Conservation (phyloP, 2,329 filamentous ascomycete genomes). For the Trematosphaeria pertusa region DNA sequence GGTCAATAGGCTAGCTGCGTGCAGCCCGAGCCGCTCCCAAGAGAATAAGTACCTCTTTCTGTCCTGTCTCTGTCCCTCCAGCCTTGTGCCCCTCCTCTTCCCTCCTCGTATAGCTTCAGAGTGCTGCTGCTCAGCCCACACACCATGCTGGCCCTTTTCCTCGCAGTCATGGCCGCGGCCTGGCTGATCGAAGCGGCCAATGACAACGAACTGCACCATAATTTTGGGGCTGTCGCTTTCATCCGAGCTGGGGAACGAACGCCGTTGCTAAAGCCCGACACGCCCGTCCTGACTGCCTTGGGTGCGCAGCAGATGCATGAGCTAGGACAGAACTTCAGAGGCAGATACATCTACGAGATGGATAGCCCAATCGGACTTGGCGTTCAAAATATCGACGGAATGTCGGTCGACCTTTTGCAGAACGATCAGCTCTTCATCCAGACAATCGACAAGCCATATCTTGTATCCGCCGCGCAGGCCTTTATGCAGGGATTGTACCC, state of each 20-base stretch:
- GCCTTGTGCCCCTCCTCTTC: slow-evolving; percentile 10
- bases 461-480: slow-evolving; percentile 62
- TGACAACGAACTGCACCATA: slow-evolving; percentile 35
- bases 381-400: slow-evolving; percentile 38
- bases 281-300: slow-evolving; percentile 56
- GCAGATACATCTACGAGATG: slow-evolving; percentile 56
- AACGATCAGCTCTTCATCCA: slow-evolving; percentile 57
- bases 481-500: slow-evolving; percentile 70
- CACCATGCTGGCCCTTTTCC: slow-evolving; percentile 36
- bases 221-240: slow-evolving; percentile 61
- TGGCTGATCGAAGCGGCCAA: slow-evolving; percentile 28
- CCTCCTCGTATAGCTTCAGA: neutral
- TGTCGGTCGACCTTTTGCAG: slow-evolving; percentile 55
- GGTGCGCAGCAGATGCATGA: slow-evolving; percentile 62
- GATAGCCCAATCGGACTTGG: slow-evolving; percentile 29
- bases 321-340: slow-evolving; percentile 59
- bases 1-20: slow-evolving; percentile 19
- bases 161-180: slow-evolving; percentile 33
- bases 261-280: slow-evolving; percentile 44
- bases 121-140: slow-evolving; percentile 4
- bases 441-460: slow-evolving; percentile 56
- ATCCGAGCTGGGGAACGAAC: slow-evolving; percentile 63
- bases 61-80: slow-evolving; percentile 8
- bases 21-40: slow-evolving; percentile 9
- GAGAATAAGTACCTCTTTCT: slow-evolving; percentile 19